Evolutionary conservation across 495 filamentous ascomycete species (phyloP).

Genomic region (Aspergillus biplanus): DNA sequence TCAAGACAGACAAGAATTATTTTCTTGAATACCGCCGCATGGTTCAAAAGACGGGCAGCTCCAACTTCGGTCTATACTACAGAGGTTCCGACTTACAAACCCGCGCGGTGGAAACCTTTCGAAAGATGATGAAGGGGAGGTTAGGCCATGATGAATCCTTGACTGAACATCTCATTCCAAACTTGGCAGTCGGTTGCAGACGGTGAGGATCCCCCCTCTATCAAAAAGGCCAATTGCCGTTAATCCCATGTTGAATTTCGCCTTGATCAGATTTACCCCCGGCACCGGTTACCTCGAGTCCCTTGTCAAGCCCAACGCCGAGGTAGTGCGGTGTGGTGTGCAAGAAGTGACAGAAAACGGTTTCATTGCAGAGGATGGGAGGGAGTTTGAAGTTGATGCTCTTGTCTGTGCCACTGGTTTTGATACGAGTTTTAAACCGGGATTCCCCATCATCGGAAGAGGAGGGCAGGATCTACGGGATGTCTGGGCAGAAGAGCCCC

Average conservation of each 20-base stretch:
- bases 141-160: neutral
- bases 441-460: conserved; percentile 4
- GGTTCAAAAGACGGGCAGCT: neutral
- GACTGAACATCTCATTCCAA: neutral
- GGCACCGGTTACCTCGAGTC: neutral
- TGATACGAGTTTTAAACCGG: neutral
- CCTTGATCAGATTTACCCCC: neutral
- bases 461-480: conserved; percentile 1
- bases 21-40: neutral
- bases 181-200: neutral
- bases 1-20: neutral
- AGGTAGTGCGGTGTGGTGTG: neutral
- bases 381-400: neutral
- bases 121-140: neutral
- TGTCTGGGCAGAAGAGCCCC: neutral
- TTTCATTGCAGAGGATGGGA: neutral
- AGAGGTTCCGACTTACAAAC: neutral
- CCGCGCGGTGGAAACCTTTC: neutral
- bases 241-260: neutral
- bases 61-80: neutral
- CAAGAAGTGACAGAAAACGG: neutral
- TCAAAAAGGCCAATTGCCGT: neutral
- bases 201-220: neutral
- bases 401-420: conserved; percentile 9
- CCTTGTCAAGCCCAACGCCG: neutral